Evolutionary conservation across 148 eudicot species (phyloP), one percentile per base, ranked within the genome.

Genomic region (Amaranthus hypochondriacus): DNA sequence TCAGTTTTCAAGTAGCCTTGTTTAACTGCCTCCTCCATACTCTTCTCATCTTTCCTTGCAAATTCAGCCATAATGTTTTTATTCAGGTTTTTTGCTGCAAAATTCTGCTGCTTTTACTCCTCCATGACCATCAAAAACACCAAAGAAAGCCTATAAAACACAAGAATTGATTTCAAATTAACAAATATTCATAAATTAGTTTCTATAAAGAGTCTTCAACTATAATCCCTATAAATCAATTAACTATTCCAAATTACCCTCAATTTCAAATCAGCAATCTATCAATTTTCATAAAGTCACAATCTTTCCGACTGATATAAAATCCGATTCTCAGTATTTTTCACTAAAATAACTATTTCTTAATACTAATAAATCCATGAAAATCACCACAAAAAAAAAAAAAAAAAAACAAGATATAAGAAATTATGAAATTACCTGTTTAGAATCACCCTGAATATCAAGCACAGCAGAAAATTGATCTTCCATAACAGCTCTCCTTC

Each of bases 91-190:
- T 74, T 75, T 3, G 96, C 88, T n/a, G 90, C 92, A 74, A 71
- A 71, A 93, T 62, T 90, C 90, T 6, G 94, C 92, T 50, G 98
- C 98, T 76, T 85, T 88, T 50, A 77, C 73, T 58, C 98, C 98
- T 59, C 98, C 96, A 70, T 93, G 98, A 7, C 98, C 98, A 71
- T 93, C 98, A 78, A 87, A 93, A 42, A 93, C 82, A 60, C 98
- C 96, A 77, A 90, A 93, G 68, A 90, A 78, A 44, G 89, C 98
- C 98, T 93, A 72, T 56, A 87, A 12, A 62, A 49, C 46, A 42
- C 48, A 66, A 4, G 9, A 51, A 42, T 62, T 18, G 11, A 50
- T 46, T 8, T 4, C 48, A 60, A 6, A 12, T 28, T 12, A 6
- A 3, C 4, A 28, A 69, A 1, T 18, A 65, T 8, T 48, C 14